A percentile compares a stretch with the other conserved stretches of the same genome.
These are phyloP conservation scores for Candida frijolesensis DNA, from an alignment of 1,139 yeast species.

Conservation along the genomic window DNA sequence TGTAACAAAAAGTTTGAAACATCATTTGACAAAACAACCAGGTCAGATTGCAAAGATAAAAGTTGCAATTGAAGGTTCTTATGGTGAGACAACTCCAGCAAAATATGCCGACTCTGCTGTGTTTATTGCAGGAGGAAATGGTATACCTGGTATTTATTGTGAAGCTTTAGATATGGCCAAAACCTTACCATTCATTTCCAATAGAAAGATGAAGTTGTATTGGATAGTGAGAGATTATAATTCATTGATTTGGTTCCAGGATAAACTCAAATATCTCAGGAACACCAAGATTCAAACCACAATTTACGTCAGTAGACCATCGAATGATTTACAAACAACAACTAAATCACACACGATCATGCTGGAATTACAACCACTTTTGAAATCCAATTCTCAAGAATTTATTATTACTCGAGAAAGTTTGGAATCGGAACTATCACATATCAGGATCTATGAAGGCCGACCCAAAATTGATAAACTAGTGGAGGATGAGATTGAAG, in stretches of 20 bases:
- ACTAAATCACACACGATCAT: not conserved
- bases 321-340: not conserved
- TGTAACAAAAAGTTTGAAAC: slow-evolving; percentile 33
- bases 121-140: slow-evolving; percentile 46
- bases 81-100: slow-evolving; percentile 37
- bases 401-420: not conserved
- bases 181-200: slow-evolving; percentile 14
- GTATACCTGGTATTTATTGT: slow-evolving; percentile 46
- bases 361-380: slow-evolving; percentile 1
- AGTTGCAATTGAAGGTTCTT: slow-evolving; percentile 47
- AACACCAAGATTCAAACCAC: slow-evolving; percentile 33
- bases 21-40: slow-evolving; percentile 32
- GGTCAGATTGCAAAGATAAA: slow-evolving; percentile 30
- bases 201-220: slow-evolving; percentile 36
- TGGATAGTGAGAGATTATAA: slow-evolving; percentile 56
- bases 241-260: slow-evolving; percentile 51
- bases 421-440: slow-evolving; percentile 23
- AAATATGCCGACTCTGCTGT: slow-evolving; percentile 33
- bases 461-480: slow-evolving; percentile 44
- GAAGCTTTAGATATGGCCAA: slow-evolving; percentile 33
- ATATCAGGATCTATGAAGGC: slow-evolving; percentile 45
- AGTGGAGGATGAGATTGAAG: slow-evolving; percentile 37
- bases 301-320: slow-evolving; percentile 49
- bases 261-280: slow-evolving; percentile 44
- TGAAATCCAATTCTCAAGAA: not conserved